Percentiles rank a stretch among this genome's conserved stretches.
These are phyloP conservation scores for Sergeia podlipaevii DNA, from an alignment of 208 protist species.

Conservation along the genomic window DNA sequence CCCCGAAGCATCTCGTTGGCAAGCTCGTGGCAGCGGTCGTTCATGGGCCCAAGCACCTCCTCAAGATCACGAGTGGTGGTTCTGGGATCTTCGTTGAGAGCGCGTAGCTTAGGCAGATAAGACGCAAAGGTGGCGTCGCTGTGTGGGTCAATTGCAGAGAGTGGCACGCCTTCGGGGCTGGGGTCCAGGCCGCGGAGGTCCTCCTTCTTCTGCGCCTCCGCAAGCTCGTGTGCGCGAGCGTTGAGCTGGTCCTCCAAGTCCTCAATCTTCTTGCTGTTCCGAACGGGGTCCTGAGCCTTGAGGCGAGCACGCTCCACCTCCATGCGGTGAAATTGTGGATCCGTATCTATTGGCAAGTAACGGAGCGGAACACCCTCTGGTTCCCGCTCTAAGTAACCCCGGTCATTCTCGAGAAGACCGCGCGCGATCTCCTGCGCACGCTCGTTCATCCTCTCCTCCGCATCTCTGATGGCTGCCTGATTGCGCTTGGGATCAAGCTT, in stretches of 20 bases:
- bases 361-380: conserved; percentile 52
- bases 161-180: conserved; percentile 52
- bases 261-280: conserved; percentile 48
- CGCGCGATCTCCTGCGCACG: conserved; percentile 24
- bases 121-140: conserved; percentile 42
- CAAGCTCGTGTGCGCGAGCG: conserved; percentile 56
- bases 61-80: conserved; percentile 23
- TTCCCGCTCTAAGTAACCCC: conserved; percentile 20
- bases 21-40: conserved; percentile 59
- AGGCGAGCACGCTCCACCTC: conserved; percentile 68
- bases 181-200: conserved; percentile 58
- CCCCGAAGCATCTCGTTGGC: conserved; percentile 43
- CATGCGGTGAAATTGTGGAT: conserved; percentile 56
- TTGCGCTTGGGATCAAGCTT: conserved; percentile 47
- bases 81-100: conserved; percentile 43
- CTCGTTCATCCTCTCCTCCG: conserved; percentile 53
- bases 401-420: conserved; percentile 11
- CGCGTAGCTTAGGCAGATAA: conserved; percentile 39
- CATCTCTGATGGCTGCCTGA: conserved; percentile 22
- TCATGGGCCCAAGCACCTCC: conserved; percentile 45
- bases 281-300: conserved; percentile 47
- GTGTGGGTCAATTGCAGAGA: conserved; percentile 49
- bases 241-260: conserved; percentile 67
- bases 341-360: conserved; percentile 54
- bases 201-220: conserved; percentile 56